Base-by-base conservation (phyloP, 2,329 filamentous ascomycete genomes). In the Fusarium circinatum region DNA sequence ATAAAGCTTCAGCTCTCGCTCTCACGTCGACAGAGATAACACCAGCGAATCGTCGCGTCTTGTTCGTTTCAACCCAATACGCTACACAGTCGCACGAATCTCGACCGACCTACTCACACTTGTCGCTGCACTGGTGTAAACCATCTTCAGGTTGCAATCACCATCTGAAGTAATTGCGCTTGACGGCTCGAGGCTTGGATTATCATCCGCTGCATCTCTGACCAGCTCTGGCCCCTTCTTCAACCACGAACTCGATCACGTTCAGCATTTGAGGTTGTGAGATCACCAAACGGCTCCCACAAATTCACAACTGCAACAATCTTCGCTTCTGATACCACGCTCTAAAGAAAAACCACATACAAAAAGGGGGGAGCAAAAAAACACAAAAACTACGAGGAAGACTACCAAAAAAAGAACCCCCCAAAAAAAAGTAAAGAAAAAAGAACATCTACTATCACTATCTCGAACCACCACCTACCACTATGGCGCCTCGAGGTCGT, bases 401-500 rank as follows among this genome's bases (percentile, higher is more conserved):
- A 51, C 32, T 17, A 41, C 39, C 26, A 56, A 61, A 60, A 59
- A 17, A 32, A 34, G 8, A 34, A 34, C 14, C 32, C 30, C 30
- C 11, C 4, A 32, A 34, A 34, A 34, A n/a, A 52, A 51, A 26
- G 47, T 11, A 32, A 32, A 32, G 17, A 11, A 26, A 22, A 62
- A 67, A 67, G 49, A 44, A 18, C 39, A 18, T 57, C 34, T 26
- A 59, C 48, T 38, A 36, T 51, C n/a, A 41, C 42, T 36, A 52
- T 44, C 61, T 48, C 39, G 42, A 38, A 22, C 42, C 60, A 36
- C 60, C 56, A 57, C 58, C 30, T 60, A 62, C 48, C 47, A 69
- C 57, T 45, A 83, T 83, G 82, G 81, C 82, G 63, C 82, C 82
- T 36, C 79, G 80, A 66, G 82, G 81, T 63, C 75, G 79, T 68